Percentiles rank a stretch among this genome's conserved stretches.
These are phyloP conservation scores for Firmiana major DNA, from an alignment of 345 rosid species.

Conservation along the genomic window DNA sequence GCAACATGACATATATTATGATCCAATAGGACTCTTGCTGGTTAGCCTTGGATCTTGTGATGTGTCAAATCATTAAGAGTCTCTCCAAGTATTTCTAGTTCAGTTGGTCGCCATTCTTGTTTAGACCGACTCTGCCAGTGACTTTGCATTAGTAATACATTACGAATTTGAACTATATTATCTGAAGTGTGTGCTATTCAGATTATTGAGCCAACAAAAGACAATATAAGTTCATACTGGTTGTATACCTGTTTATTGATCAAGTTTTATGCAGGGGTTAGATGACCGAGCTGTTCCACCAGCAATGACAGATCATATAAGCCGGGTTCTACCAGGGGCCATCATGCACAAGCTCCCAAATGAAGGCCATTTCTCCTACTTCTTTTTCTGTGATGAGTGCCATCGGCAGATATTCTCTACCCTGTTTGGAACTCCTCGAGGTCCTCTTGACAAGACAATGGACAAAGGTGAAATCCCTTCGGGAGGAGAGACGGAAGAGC, in stretches of 20 bases:
- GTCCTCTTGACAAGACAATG: constrained; percentile 36
- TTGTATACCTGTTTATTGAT: background rate
- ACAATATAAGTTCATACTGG: background rate
- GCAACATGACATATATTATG: background rate
- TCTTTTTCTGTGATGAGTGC: constrained; percentile 76
- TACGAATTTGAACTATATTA: background rate
- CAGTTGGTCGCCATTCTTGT: too few relatives aligned
- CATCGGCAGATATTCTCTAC: constrained; percentile 66
- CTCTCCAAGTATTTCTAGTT: background rate
- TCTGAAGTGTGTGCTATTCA: background rate
- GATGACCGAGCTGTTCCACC: constrained; percentile 71
- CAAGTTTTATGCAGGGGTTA: constrained; percentile 55
- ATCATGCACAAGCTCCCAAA: constrained; percentile 57
- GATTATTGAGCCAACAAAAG: background rate
- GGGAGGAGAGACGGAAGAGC: constrained; percentile 13
- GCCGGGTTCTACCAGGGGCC: constrained; percentile 70
- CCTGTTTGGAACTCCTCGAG: constrained; percentile 66
- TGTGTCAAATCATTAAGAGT: background rate
- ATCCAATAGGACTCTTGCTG: background rate
- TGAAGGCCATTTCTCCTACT: constrained; percentile 88
- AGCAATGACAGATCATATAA: constrained; percentile 58
- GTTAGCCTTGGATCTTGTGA: background rate
- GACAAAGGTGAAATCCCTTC: constrained; percentile 24
- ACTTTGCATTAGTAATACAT: too few relatives aligned
- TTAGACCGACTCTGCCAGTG: too few relatives aligned